A percentile compares a stretch with the other conserved stretches of the same genome.
Conservation (phyloP, 2,329 filamentous ascomycete genomes). For the Xylaria sp. region DNA sequence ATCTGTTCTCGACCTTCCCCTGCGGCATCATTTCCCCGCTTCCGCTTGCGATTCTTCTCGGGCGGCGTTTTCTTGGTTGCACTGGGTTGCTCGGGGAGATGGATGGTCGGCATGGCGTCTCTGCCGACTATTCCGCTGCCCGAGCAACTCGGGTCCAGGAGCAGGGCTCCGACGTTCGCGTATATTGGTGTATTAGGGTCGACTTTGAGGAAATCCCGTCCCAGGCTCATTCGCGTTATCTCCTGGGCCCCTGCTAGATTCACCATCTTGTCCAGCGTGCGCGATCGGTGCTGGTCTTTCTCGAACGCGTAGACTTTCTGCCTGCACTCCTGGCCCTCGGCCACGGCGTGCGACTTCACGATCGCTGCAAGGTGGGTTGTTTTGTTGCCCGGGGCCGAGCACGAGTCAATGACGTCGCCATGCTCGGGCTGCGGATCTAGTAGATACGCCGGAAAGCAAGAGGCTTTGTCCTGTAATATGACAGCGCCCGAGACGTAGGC, state of each 20-base stretch:
- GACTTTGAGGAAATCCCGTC: slow-evolving; percentile 83
- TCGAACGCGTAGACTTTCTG: slow-evolving; percentile 80
- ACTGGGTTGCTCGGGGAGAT: slow-evolving; percentile 60
- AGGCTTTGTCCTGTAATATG: slow-evolving; percentile 96
- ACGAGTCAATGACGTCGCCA: slow-evolving; percentile 89
- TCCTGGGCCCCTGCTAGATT: slow-evolving; percentile 75
- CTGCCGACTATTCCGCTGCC: slow-evolving; percentile 94
- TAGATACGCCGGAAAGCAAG: slow-evolving; percentile 93
- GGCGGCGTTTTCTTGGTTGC: slow-evolving; percentile 53
- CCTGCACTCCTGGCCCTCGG: slow-evolving; percentile 48
- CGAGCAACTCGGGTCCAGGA: slow-evolving; percentile 94
- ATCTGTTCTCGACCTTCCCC: slow-evolving; percentile 43
- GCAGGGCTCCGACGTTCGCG: slow-evolving; percentile 77
- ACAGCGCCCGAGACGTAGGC: slow-evolving; percentile 82
- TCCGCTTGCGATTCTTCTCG: slow-evolving; percentile 56
- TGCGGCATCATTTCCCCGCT: slow-evolving; percentile 51
- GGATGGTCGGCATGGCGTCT: slow-evolving; percentile 77
- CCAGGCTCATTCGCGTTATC: slow-evolving; percentile 74
- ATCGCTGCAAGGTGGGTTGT: slow-evolving; percentile 92
- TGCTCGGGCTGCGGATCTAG: slow-evolving; percentile 73
- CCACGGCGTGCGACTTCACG: slow-evolving; percentile 59
- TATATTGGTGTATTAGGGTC: slow-evolving; percentile 72
- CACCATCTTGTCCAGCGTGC: slow-evolving; percentile 87
- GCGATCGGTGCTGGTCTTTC: slow-evolving; percentile 75
- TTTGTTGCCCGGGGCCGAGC: slow-evolving; percentile 96